These are phyloP conservation scores for Meyerozyma elateridarum DNA, from an alignment of 1,139 yeast genomes.

Conservation along the genomic window DNA sequence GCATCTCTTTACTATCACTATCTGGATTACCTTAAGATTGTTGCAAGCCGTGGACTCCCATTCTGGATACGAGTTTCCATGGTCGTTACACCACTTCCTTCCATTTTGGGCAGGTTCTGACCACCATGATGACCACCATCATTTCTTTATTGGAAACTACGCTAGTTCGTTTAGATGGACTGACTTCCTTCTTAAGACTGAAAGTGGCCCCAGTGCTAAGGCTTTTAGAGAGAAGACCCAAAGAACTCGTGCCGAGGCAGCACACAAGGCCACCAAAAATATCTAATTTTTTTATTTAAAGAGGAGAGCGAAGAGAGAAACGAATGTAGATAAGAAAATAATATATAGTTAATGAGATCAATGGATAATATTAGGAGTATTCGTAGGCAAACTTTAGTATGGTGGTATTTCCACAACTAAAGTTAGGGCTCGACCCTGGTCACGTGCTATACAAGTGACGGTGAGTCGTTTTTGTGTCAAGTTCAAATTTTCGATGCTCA, in stretches of 20 bases:
- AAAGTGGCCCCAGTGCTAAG: constrained; percentile 43
- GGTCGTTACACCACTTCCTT: constrained; percentile 41
- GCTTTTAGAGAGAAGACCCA: constrained; percentile 27
- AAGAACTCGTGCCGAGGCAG: constrained; percentile 7
- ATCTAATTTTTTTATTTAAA: too few relatives aligned
- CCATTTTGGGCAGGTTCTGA: constrained; percentile 52
- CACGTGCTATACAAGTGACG: too few relatives aligned
- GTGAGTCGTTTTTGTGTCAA: constrained; percentile 4
- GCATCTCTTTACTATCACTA: constrained; percentile 40
- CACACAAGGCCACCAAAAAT: background rate
- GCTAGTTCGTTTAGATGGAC: constrained; percentile 46
- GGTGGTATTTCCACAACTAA: too few relatives aligned
- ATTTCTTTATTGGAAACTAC: constrained; percentile 42
- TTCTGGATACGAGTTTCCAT: constrained; percentile 47
- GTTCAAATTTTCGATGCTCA: constrained; percentile 4
- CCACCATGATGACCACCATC: constrained; percentile 47
- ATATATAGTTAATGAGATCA: too few relatives aligned
- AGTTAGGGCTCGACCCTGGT: constrained; percentile 3
- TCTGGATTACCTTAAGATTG: constrained; percentile 41
- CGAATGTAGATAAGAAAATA: background rate
- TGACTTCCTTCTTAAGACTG: constrained; percentile 39
- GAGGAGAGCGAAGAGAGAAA: too few relatives aligned
- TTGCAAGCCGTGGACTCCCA: constrained; percentile 48
- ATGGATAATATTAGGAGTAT: too few relatives aligned
- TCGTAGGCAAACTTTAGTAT: too few relatives aligned